Conservation (phyloP, 345 rosid genomes). For the Adansonia digitata region DNA sequence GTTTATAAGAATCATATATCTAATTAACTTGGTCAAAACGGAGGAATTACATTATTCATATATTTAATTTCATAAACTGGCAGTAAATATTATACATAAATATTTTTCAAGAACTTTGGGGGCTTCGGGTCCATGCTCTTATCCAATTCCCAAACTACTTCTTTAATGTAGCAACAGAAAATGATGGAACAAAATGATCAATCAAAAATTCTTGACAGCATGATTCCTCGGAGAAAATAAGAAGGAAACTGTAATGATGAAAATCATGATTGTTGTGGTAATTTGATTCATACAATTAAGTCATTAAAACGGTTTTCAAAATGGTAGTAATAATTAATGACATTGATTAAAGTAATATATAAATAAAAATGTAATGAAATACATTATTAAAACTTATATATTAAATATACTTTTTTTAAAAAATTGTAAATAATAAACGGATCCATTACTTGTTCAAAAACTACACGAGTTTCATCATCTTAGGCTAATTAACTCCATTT, state of each 20-base stretch:
- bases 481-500: not conserved
- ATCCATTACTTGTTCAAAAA: no score
- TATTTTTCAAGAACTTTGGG: not conserved
- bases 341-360: no score
- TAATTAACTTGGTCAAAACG: not conserved
- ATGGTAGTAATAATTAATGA: not conserved
- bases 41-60: no score
- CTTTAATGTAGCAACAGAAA: not conserved
- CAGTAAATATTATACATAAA: not conserved
- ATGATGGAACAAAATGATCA: not conserved
- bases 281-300: not conserved
- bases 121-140: not conserved
- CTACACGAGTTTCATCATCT: not conserved
- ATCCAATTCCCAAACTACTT: not conserved
- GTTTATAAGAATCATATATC: not conserved
- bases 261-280: not conserved
- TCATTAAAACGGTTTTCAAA: not conserved
- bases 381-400: no score
- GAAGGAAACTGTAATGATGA: not conserved
- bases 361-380: no score
- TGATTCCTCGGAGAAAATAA: not conserved
- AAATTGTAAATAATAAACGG: no score
- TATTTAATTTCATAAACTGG: no score
- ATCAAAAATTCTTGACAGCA: not conserved
- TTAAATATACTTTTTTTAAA: no score